These are phyloP conservation scores for Paraphoma sp. DNA, from an alignment of 2,329 filamentous ascomycete species.

Conservation along the genomic window DNA sequence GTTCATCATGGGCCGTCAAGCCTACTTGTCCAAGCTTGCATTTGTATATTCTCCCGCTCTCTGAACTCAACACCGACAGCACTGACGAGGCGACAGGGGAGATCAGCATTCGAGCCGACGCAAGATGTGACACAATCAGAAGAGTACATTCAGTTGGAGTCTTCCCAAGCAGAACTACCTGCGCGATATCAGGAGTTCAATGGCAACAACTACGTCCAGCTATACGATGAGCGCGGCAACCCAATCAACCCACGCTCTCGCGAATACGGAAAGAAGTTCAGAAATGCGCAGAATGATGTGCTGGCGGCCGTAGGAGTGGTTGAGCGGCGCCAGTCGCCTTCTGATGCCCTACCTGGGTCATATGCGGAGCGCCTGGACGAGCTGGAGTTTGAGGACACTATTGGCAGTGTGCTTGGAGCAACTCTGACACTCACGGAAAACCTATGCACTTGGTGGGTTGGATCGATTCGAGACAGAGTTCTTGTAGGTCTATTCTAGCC, in stretches of 20 bases:
- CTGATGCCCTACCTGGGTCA: conserved; percentile 32
- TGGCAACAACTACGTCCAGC: conserved; percentile 43
- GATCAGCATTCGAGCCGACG: conserved; percentile 50
- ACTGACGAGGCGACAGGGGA: conserved; percentile 43
- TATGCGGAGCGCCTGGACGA: conserved; percentile 35
- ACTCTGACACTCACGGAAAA: conserved; percentile 32
- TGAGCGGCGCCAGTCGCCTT: conserved; percentile 44
- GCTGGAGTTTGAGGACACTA: conserved; percentile 39
- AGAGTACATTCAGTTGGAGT: conserved; percentile 36
- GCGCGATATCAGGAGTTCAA: conserved; percentile 27
- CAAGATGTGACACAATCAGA: conserved; percentile 25
- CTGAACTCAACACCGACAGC: background rate
- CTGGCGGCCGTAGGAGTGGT: conserved; percentile 57
- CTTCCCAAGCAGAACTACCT: conserved; percentile 32
- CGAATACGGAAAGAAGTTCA: conserved; percentile 47
- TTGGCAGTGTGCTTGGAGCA: conserved; percentile 34
- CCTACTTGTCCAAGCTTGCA: conserved; percentile 46
- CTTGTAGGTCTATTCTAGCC: conserved; percentile 15
- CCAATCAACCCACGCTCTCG: conserved; percentile 52
- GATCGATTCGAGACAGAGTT: conserved; percentile 36
- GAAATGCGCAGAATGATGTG: conserved; percentile 57
- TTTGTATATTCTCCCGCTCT: conserved; percentile 33
- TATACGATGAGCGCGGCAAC: conserved; percentile 54
- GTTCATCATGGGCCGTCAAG: conserved; percentile 43
- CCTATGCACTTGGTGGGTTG: conserved; percentile 46